Evolutionary conservation across 805 yeast genomes (phyloP), one percentile per base, ranked within the genome.

Genomic region (Lachancea fermentati): DNA sequence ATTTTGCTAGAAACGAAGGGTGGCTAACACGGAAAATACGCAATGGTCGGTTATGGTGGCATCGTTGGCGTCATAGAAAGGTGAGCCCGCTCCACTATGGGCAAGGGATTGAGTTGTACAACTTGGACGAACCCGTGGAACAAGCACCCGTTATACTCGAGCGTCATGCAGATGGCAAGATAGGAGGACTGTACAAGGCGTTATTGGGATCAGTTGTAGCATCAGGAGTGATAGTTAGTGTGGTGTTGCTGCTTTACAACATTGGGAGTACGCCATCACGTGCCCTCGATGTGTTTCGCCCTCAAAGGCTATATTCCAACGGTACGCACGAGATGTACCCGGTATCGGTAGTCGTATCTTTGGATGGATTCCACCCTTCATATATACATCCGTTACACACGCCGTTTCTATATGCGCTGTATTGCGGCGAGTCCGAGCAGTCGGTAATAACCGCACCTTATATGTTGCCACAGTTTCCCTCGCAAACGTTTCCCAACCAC

Each of bases 351-450:
- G 57, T 88, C 34, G 68, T 89, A 1, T 86, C 96, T 0, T 60
- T 91, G 19, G 96, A 86, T 58, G 96, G 96, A 7, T 83, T 89
- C 59, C 95, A 89, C 55, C 97, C 97, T 2, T 91, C 85, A 54
- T 84, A 87, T 57, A 75, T 89, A 9, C 78, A 81, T 2, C 51
- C 72, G 4, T 63, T 68, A 14, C 54, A 71, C 22, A 89, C 96
- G 0, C 97, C 97, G 1, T 67, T 76, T 28, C 55, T 89, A 57
- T 79, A 83, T 54, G 60, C 68, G 7, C 58, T 89, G 58, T 62
- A 78, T 47, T 48, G 68, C 3, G 62, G 75, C 18, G 72, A 68
- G 4, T 73, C 67, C 37, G 82, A 80, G 12, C 78, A 11, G 39
- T 34, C 16, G 41, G 30, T 19, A 47, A 49, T 38, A 38, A 49